phyloP scores from a whole-genome alignment of 2,329 filamentous ascomycete species.

The Diaporthe helianthi region DNA sequence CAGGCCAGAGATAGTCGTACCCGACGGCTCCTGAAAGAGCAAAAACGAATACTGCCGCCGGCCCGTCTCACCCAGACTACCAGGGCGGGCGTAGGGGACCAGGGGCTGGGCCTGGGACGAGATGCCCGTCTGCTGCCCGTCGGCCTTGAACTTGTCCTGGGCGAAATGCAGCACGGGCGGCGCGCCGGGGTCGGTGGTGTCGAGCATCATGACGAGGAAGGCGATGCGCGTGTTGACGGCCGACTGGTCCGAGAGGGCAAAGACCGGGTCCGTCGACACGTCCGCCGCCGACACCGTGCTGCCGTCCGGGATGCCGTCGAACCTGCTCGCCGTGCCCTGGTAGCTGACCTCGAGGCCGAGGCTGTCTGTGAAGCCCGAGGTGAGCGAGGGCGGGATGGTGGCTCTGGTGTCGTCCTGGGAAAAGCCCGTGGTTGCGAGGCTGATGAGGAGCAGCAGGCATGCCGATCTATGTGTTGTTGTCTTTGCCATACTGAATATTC shows the following conservation, averaged over 20 bases:
- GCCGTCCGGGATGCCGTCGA: slow-evolving; percentile 4
- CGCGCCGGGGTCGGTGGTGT: not conserved
- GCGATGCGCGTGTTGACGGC: slow-evolving; percentile 6
- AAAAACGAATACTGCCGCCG: slow-evolving; percentile 15
- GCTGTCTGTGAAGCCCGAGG: not conserved
- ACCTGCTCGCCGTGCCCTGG: not conserved
- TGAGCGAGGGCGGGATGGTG: not conserved
- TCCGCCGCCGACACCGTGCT: not conserved
- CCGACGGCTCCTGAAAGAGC: slow-evolving; percentile 6
- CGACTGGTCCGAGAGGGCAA: slow-evolving; percentile 8
- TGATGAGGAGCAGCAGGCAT: not conserved
- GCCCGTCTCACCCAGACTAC: slow-evolving; percentile 20
- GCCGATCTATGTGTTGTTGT: not conserved
- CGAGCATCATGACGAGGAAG: slow-evolving; percentile 20
- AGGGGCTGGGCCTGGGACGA: slow-evolving; percentile 7
- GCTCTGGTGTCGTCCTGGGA: not conserved
- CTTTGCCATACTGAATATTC: not conserved
- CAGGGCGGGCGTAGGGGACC: not conserved
- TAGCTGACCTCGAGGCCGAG: slow-evolving; percentile 16
- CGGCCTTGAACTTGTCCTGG: slow-evolving; percentile 22
- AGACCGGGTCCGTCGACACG: not conserved
- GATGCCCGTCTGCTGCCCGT: slow-evolving; percentile 6
- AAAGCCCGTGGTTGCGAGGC: not conserved
- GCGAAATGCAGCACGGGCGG: slow-evolving; percentile 9
- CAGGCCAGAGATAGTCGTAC: not conserved